A percentile compares a stretch with the other conserved stretches of the same genome.
phyloP scores from a whole-genome alignment of 225 moss, liverwort and hornwort species.

The Antitrichia curtipendula region DNA sequence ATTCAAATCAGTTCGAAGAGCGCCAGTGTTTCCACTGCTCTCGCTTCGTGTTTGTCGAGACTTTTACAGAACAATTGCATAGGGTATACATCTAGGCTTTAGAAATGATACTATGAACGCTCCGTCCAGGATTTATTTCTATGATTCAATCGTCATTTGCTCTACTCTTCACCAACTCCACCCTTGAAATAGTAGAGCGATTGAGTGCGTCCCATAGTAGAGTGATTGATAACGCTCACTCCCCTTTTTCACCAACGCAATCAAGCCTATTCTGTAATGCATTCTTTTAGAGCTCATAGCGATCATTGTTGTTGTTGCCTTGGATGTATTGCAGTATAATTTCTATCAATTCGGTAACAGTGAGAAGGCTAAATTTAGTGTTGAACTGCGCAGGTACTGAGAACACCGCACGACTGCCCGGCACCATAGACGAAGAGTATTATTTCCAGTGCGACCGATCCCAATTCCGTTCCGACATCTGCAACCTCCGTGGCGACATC shows the following conservation, averaged over 20 bases:
- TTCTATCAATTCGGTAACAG: neutral
- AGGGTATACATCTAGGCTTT: neutral
- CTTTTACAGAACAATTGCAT: neutral
- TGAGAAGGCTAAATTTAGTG: neutral
- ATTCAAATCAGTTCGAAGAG: neutral
- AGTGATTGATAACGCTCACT: neutral
- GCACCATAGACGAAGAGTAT: constrained; percentile 16
- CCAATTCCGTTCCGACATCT: constrained; percentile 56
- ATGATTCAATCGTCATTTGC: neutral
- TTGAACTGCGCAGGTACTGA: constrained; percentile 2
- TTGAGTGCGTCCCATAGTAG: neutral
- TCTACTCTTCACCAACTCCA: neutral
- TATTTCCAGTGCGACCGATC: constrained; percentile 69
- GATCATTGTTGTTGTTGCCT: neutral
- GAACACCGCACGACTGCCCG: constrained; percentile 23
- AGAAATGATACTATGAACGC: neutral
- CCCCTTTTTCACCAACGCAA: neutral
- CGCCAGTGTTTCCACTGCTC: neutral
- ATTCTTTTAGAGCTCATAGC: neutral
- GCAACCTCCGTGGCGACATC: constrained; percentile 70
- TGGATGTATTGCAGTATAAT: neutral
- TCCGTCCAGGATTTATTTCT: neutral
- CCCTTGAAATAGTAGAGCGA: neutral
- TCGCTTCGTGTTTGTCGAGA: neutral
- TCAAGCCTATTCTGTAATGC: neutral